Evolutionary conservation across 2,329 filamentous ascomycete species (phyloP).

Genomic region (Ophiocordyceps polyrhachis-furcata): DNA sequence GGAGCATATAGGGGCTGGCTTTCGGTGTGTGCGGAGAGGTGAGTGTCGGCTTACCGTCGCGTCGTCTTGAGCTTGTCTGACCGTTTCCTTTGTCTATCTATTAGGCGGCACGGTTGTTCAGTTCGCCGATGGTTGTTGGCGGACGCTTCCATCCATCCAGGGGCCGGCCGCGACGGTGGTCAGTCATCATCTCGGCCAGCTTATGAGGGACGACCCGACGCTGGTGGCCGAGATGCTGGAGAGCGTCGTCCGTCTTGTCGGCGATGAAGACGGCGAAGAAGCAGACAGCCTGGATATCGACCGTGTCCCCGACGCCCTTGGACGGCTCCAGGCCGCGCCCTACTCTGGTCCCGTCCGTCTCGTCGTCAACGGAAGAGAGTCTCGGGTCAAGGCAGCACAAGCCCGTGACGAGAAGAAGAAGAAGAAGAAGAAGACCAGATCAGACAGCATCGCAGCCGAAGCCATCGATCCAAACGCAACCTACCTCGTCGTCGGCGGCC

Average conservation of each 20-base stretch:
- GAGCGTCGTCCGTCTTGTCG: conserved; percentile 3
- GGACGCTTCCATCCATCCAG: conserved; percentile 3
- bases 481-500: conserved; percentile 36
- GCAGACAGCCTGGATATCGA: conserved; percentile 6
- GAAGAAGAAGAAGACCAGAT: too few relatives aligned
- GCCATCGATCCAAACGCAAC: conserved; percentile 19
- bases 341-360: conserved; percentile 9
- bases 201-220: conserved; percentile 14
- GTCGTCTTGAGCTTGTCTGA: too few relatives aligned
- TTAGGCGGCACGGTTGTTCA: conserved; percentile 17
- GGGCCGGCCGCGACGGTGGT: conserved; percentile 11
- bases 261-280: background rate
- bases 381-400: background rate
- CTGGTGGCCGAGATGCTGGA: conserved; percentile 13
- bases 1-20: conserved; percentile 12
- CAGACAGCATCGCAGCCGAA: conserved; percentile 4
- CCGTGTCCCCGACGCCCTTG: conserved; percentile 10
- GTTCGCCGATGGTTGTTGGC: conserved; percentile 9
- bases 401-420: background rate
- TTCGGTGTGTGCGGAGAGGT: conserved; percentile 18
- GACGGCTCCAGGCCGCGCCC: conserved; percentile 9
- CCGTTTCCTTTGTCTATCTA: background rate
- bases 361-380: background rate
- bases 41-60: too few relatives aligned
- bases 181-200: conserved; percentile 14